Percentiles rank a stretch among this genome's conserved stretches.
These are phyloP conservation scores for Kuraishia molischiana DNA, from an alignment of 805 yeast genomes.

Conservation along the genomic window DNA sequence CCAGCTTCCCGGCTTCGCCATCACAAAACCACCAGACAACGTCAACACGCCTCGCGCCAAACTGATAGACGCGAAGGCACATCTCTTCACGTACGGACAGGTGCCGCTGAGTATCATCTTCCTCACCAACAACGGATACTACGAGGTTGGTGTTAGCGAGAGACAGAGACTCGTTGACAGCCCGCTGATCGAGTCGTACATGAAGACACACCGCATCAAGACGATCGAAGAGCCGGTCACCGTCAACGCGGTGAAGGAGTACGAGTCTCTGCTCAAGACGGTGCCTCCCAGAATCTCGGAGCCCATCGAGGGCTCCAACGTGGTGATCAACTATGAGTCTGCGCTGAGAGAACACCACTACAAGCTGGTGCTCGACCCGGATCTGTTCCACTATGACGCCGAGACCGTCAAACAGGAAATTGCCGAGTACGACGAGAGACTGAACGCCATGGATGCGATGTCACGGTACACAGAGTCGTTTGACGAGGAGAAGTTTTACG, in stretches of 20 bases:
- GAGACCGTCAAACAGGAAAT: constrained; percentile 8
- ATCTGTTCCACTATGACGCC: not conserved
- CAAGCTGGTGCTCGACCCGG: not conserved
- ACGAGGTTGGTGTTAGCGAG: constrained; percentile 16
- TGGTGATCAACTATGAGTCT: not conserved
- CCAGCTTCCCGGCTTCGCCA: not conserved
- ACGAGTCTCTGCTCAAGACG: not conserved
- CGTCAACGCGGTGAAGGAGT: not conserved
- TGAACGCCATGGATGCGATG: not conserved
- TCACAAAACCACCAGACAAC: not conserved
- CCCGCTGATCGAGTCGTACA: constrained; percentile 22
- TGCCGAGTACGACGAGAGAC: constrained; percentile 12
- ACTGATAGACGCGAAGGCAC: constrained; percentile 23
- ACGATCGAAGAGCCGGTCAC: not conserved
- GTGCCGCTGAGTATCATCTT: constrained; percentile 28
- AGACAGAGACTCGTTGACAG: constrained; percentile 18
- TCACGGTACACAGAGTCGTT: not conserved
- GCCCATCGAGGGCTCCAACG: not conserved
- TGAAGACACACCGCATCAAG: constrained; percentile 11
- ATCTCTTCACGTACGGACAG: constrained; percentile 25
- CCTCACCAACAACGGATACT: constrained; percentile 25
- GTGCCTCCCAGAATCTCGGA: not conserved
- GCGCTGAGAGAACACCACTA: not conserved
- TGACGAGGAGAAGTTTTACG: not conserved
- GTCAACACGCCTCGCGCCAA: not conserved